These are phyloP conservation scores for Candida loeiensis DNA, from an alignment of 805 yeast species.

Conservation along the genomic window DNA sequence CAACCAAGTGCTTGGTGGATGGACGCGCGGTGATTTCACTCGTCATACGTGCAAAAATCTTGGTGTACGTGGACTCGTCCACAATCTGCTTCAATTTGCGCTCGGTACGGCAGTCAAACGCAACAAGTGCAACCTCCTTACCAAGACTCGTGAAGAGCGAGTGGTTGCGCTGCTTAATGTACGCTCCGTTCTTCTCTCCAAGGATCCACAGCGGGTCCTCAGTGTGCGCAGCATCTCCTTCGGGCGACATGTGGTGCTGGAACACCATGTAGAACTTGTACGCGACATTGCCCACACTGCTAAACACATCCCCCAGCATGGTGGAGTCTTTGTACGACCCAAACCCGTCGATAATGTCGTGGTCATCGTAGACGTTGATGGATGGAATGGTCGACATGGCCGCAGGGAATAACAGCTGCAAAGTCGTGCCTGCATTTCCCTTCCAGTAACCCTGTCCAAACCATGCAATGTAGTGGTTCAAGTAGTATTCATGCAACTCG, in stretches of 20 bases:
- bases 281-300: slow-evolving; percentile 72
- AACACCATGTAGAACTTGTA: slow-evolving; percentile 85
- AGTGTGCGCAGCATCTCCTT: slow-evolving; percentile 23
- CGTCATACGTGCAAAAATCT: slow-evolving; percentile 56
- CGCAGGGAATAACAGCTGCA: slow-evolving; percentile 64
- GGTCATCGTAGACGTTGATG: slow-evolving; percentile 88
- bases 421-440: slow-evolving; percentile 62
- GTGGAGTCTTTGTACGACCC: slow-evolving; percentile 81
- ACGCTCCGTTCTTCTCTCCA: slow-evolving; percentile 60
- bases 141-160: slow-evolving; percentile 76
- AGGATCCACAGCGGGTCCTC: slow-evolving; percentile 58
- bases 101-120: slow-evolving; percentile 92
- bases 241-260: slow-evolving; percentile 73
- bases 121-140: slow-evolving; percentile 63
- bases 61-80: slow-evolving; percentile 50
- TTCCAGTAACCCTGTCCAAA: slow-evolving; percentile 87
- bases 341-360: slow-evolving; percentile 94
- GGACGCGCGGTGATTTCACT: slow-evolving; percentile 53
- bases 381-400: slow-evolving; percentile 83
- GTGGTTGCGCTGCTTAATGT: slow-evolving; percentile 60
- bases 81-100: slow-evolving; percentile 62
- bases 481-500: slow-evolving; percentile 64
- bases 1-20: slow-evolving; percentile 64
- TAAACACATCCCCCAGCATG: slow-evolving; percentile 67
- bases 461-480: slow-evolving; percentile 78